phyloP scores from a whole-genome alignment of 2,329 filamentous ascomycete species.

The Harringtonia lauricola region DNA sequence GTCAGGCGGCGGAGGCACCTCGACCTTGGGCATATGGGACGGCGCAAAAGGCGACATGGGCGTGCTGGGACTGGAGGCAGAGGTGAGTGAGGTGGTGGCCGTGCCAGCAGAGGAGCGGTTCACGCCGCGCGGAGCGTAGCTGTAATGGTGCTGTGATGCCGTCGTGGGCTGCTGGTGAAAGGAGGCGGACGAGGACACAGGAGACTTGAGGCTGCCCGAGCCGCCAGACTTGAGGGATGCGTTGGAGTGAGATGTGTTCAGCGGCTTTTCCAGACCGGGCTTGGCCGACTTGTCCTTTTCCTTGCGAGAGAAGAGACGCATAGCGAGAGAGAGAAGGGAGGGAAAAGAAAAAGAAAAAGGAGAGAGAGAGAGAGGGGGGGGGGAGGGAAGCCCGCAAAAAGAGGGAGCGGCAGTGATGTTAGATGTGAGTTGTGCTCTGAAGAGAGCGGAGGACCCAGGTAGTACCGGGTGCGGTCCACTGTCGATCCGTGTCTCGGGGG shows the following conservation, averaged over 20 bases:
- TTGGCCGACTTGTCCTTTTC: conserved; percentile 40
- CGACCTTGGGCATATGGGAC: conserved; percentile 56
- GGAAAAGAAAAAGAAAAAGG: background rate
- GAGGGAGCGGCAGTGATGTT: background rate
- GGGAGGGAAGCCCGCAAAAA: background rate
- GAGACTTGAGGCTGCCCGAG: conserved; percentile 33
- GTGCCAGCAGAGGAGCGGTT: conserved; percentile 42
- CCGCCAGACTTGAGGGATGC: conserved; percentile 39
- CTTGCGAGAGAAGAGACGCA: conserved; percentile 47
- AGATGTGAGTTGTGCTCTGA: background rate
- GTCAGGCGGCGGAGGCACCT: conserved; percentile 77
- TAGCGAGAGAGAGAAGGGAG: conserved; percentile 14
- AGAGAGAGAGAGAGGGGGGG: background rate
- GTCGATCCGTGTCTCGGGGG: too few species aligned
- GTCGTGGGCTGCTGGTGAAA: conserved; percentile 13
- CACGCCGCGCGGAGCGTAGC: conserved; percentile 24
- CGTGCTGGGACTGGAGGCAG: conserved; percentile 24
- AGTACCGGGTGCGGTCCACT: too few species aligned
- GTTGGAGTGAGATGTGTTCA: conserved; percentile 32
- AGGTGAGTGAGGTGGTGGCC: conserved; percentile 17
- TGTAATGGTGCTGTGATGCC: conserved; percentile 21
- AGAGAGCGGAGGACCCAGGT: too few species aligned
- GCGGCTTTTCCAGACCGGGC: conserved; percentile 19
- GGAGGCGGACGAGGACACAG: conserved; percentile 11
- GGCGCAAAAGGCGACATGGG: conserved; percentile 42